Conservation (phyloP, 441 rosid species). For the Jatropha podagrica region DNA sequence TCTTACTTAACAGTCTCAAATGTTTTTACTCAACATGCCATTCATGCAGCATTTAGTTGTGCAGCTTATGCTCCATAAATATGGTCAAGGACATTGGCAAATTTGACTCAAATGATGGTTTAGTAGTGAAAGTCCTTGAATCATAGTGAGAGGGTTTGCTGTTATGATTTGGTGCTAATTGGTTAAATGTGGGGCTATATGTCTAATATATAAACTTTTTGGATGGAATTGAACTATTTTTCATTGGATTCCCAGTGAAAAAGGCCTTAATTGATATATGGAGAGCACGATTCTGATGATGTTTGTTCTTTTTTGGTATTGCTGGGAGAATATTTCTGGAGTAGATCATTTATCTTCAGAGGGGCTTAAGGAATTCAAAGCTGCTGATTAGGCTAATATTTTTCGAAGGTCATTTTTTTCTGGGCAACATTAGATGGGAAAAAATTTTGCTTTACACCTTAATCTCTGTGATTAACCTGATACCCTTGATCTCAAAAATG, state of each 20-base stretch:
- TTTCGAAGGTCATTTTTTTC: neutral
- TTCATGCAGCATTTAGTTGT: neutral
- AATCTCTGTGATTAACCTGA: neutral
- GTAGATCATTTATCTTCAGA: neutral
- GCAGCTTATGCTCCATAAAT: neutral
- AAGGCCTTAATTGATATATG: neutral
- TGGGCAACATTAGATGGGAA: neutral
- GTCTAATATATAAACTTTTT: too few relatives aligned
- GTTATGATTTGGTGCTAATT: neutral
- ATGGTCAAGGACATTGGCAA: neutral
- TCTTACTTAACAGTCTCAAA: neutral
- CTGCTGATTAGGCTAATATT: neutral
- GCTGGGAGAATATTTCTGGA: neutral
- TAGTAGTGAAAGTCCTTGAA: neutral
- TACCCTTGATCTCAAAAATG: neutral
- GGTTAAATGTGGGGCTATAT: neutral
- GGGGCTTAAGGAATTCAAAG: neutral
- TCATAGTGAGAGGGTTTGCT: neutral
- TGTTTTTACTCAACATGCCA: neutral
- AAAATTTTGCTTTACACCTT: neutral
- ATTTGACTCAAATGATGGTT: conserved; percentile 1
- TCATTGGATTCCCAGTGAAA: neutral
- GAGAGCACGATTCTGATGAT: neutral
- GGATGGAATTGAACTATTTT: neutral
- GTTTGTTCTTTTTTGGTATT: neutral